Percentiles rank a stretch among this genome's conserved stretches.
Conservation (phyloP, 305 asterid genomes). For the Fraxinus greggii region DNA sequence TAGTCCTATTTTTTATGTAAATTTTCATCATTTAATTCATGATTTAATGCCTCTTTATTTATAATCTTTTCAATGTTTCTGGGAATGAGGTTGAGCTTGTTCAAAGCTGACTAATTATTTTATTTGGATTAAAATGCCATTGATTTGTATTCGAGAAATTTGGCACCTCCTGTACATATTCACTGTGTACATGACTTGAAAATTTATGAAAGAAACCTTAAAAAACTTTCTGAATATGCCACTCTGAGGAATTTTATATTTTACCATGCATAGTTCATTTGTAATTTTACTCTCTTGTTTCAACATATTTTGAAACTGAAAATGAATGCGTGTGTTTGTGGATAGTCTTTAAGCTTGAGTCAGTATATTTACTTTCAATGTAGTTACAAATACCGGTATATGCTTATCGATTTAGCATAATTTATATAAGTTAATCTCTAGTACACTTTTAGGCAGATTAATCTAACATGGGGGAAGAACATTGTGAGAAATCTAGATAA, state of each 20-base stretch:
- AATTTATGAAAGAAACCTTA: slow-evolving; percentile 1
- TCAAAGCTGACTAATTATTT: neutral
- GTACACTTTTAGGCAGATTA: neutral
- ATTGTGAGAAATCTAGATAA: neutral
- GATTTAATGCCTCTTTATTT: neutral
- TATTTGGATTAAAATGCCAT: neutral
- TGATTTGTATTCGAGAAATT: neutral
- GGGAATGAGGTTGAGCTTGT: neutral
- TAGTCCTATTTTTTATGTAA: neutral
- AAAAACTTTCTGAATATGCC: slow-evolving; percentile 3
- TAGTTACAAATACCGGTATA: neutral
- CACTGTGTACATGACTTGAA: neutral
- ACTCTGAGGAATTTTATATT: neutral
- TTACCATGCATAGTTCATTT: neutral
- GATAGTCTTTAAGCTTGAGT: neutral
- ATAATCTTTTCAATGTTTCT: neutral
- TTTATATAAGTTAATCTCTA: neutral
- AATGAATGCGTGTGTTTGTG: neutral
- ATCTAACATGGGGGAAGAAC: neutral
- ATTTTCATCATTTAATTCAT: slow-evolving; percentile 5
- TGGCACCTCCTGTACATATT: neutral
- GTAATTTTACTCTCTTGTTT: slow-evolving; percentile 8
- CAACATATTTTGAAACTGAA: neutral
- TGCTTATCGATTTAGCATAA: neutral
- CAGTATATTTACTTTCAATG: neutral